Base-by-base conservation (phyloP, 805 yeast species). In the Saturnispora bothae region DNA sequence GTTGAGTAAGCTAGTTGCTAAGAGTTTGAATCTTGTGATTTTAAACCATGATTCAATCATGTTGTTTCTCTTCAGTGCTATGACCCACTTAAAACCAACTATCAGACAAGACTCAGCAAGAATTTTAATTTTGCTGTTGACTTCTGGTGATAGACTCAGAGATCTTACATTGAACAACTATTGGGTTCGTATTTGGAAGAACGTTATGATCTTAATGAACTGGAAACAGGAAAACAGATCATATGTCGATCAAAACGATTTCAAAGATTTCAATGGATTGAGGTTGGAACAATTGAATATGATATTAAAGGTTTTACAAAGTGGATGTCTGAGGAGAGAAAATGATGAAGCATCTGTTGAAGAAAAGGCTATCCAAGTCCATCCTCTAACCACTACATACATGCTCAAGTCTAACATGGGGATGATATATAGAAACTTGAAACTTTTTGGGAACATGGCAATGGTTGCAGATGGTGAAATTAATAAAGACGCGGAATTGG, bases 41-140 rank as follows among this genome's bases (percentile, higher is more conserved):
- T 56, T 81, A 19, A 84, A 81, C 62, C 63, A 76, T 50, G 61
- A 75, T 43, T 59, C 69, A 16, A 52, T 81, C 39, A 68, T 82
- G n/a, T 65, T 89, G 22, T 88, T 81, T 54, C 66, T 89, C 14
- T 82, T 81, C 48, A 79, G 89, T 37, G 94, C 95, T 3, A 89
- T 92, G 96, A 82, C 96, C 14, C 96, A 92, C 55, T 81, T 92
- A 29, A 71, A 71, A 22, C 77, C 85, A 1, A 76, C 74, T 4
- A 76, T 92, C 20, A 70, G 95, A 39, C 71, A 73, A 32, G 86
- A 83, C 43, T 75, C 94, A 2, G 73, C 89, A 0, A 72, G 69
- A 41, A 83, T 81, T 48, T 60, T 88, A 19, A 64, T 68, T 28
- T 65, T 77, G 3, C 53, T 86, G 38, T 54, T 85, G n/a, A 63